These are phyloP conservation scores for Rhexocercosporidium sp. DNA, from an alignment of 2,329 filamentous ascomycete species.

Conservation along the genomic window DNA sequence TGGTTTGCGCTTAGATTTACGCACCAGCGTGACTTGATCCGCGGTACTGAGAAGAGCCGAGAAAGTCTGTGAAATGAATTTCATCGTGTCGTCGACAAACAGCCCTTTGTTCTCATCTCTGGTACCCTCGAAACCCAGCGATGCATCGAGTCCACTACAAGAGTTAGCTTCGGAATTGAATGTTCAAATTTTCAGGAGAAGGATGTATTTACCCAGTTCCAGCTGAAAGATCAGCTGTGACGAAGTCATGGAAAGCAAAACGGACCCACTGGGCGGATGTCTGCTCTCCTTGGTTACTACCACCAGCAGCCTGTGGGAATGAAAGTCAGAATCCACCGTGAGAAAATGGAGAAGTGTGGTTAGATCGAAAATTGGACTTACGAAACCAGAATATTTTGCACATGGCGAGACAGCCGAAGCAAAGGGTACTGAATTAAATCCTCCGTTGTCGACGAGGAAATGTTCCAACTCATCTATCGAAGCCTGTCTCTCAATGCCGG, in stretches of 20 bases:
- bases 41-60: constrained; percentile 20
- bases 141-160: constrained; percentile 33
- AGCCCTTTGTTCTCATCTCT: constrained; percentile 28
- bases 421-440: constrained; percentile 20
- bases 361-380: not conserved
- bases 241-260: constrained; percentile 32
- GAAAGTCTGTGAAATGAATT: constrained; percentile 18
- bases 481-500: constrained; percentile 21
- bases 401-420: constrained; percentile 20
- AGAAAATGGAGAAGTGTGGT: too few species aligned
- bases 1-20: not conserved
- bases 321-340: not conserved
- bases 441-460: constrained; percentile 22
- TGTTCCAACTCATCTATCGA: constrained; percentile 27
- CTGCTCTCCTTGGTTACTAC: constrained; percentile 23
- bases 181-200: not conserved
- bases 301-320: not conserved
- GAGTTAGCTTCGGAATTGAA: not conserved
- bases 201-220: constrained; percentile 25
- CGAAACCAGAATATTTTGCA: constrained; percentile 21
- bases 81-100: constrained; percentile 23
- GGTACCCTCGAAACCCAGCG: constrained; percentile 27
- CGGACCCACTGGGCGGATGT: constrained; percentile 31
- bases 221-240: constrained; percentile 23
- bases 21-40: constrained; percentile 25